Evolutionary conservation across 257 asterid species (phyloP).

Genomic region (Cynanchum wilfordii): DNA sequence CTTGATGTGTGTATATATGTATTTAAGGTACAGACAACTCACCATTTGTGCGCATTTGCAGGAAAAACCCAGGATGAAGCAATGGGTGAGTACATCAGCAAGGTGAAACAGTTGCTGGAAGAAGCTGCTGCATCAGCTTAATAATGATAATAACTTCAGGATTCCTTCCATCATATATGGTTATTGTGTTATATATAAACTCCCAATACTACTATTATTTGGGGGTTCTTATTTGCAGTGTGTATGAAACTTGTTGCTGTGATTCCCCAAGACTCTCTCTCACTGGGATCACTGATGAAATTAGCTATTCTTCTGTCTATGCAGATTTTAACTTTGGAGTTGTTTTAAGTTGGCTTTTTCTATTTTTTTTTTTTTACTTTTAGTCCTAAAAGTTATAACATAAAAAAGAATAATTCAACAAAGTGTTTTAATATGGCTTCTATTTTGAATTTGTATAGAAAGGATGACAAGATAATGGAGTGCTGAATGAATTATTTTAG

Average conservation of each 20-base stretch:
- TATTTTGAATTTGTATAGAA: too few species aligned
- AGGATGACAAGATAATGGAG: too few species aligned
- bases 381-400: too few species aligned
- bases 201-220: not conserved
- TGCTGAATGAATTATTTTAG: too few species aligned
- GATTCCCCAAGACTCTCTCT: not conserved
- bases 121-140: constrained; percentile 42
- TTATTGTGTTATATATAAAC: not conserved
- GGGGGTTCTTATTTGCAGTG: not conserved
- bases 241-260: not conserved
- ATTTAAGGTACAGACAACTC: not conserved
- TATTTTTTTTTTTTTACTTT: too few species aligned
- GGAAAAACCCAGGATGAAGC: constrained; percentile 79
- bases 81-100: constrained; percentile 73
- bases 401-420: too few species aligned
- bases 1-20: not conserved
- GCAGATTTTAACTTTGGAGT: not conserved
- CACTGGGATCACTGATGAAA: not conserved
- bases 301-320: not conserved
- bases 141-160: not conserved
- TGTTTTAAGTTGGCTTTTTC: not conserved
- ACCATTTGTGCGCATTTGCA: constrained; percentile 23
- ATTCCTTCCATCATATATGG: not conserved
- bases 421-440: too few species aligned
- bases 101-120: constrained; percentile 91